phyloP scores from a whole-genome alignment of 108 stramenopile species.

The Cyclotella distinguenda region DNA sequence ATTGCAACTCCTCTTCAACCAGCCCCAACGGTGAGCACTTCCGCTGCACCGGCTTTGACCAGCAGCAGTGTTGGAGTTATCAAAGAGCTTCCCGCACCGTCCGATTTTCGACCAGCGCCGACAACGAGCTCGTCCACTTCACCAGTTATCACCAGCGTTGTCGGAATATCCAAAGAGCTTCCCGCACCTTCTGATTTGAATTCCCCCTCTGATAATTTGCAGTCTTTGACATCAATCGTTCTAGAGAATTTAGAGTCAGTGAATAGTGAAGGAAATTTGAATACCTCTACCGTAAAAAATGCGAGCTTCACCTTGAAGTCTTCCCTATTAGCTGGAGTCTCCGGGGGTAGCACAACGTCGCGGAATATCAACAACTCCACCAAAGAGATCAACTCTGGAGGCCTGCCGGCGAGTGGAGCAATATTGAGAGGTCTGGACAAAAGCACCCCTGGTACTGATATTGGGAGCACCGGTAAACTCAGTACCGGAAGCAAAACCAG shows the following conservation, averaged over 20 bases:
- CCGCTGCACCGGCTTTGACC: too few species aligned
- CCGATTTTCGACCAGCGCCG: too few species aligned
- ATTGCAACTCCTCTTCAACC: too few species aligned
- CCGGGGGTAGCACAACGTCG: neutral
- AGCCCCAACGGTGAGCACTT: too few species aligned
- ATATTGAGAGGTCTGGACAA: neutral
- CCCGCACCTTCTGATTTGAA: neutral
- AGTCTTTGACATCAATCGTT: too few species aligned
- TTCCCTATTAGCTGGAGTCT: neutral
- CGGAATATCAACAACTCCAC: neutral
- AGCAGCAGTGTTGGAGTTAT: too few species aligned
- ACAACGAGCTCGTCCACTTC: neutral
- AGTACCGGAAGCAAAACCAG: neutral
- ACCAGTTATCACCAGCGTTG: neutral
- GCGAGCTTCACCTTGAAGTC: neutral
- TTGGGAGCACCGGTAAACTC: constrained; percentile 6
- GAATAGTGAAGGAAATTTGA: neutral
- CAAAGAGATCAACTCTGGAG: neutral
- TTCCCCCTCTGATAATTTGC: neutral
- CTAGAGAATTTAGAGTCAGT: neutral
- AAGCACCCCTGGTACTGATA: neutral
- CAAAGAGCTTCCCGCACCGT: too few species aligned
- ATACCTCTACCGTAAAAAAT: neutral
- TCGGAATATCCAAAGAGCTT: neutral
- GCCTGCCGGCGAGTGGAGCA: constrained; percentile 11